phyloP scores from a whole-genome alignment of 2,329 filamentous ascomycete species.

The Diatrype stigma region DNA sequence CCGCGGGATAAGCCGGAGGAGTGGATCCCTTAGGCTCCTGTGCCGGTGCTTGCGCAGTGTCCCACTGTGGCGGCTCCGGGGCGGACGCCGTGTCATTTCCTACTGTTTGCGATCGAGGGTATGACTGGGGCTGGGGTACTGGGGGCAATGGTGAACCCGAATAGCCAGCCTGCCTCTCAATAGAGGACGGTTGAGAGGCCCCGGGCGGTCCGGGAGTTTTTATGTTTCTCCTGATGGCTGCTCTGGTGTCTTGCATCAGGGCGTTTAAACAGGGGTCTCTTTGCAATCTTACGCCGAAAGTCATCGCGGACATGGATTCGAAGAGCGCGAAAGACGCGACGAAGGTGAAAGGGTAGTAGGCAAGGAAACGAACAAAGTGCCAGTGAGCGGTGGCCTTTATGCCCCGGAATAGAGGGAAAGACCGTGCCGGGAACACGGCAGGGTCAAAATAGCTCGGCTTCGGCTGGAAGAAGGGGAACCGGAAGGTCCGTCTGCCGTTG shows the following conservation, averaged over 20 bases:
- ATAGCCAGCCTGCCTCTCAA: too few relatives aligned
- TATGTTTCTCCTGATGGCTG: constrained; percentile 10
- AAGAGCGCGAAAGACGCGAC: constrained; percentile 26
- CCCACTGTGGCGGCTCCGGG: background rate
- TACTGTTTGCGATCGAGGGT: background rate
- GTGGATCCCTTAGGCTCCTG: constrained; percentile 1
- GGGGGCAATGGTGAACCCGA: too few relatives aligned
- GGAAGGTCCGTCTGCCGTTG: constrained; percentile 28
- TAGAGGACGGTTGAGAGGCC: background rate
- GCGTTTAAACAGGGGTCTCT: constrained; percentile 25
- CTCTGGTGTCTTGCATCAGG: constrained; percentile 13
- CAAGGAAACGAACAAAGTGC: constrained; percentile 32
- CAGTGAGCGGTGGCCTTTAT: constrained; percentile 25
- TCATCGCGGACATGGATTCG: constrained; percentile 23
- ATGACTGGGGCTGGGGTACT: background rate
- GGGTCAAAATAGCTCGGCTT: constrained; percentile 28
- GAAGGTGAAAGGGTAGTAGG: constrained; percentile 27
- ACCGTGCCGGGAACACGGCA: constrained; percentile 23
- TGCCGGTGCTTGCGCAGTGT: constrained; percentile 1
- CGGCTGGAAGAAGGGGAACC: constrained; percentile 38
- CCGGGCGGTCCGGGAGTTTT: constrained; percentile 8
- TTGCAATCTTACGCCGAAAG: constrained; percentile 15
- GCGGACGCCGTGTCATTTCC: background rate
- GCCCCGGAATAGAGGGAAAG: constrained; percentile 21
- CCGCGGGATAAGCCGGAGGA: constrained; percentile 3